Evolutionary conservation across 129 eudicot genomes (phyloP).

Genomic region (Calendula officinalis): DNA sequence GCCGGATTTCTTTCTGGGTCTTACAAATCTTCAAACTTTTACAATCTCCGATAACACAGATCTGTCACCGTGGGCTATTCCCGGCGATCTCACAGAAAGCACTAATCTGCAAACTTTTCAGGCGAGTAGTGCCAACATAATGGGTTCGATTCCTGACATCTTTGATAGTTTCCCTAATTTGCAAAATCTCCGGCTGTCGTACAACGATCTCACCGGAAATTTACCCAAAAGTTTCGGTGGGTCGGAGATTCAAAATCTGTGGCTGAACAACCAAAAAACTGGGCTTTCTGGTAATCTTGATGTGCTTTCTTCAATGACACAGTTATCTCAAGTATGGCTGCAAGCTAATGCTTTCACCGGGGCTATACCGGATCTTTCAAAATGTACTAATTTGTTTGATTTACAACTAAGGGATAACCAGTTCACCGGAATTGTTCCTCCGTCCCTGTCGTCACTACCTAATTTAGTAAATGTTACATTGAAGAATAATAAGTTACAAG

Average conservation of each 20-base stretch:
- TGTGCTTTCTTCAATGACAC: constrained; percentile 51
- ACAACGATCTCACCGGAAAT: constrained; percentile 48
- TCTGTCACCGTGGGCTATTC: constrained; percentile 53
- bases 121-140: constrained; percentile 39
- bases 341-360: constrained; percentile 60
- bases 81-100: constrained; percentile 35
- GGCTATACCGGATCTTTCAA: constrained; percentile 50
- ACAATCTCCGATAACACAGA: constrained; percentile 41
- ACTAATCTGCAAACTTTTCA: constrained; percentile 26
- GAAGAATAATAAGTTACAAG: constrained; percentile 62
- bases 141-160: constrained; percentile 57
- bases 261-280: constrained; percentile 48
- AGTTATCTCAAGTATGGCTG: constrained; percentile 61
- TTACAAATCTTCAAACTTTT: constrained; percentile 31
- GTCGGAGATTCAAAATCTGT: constrained; percentile 45
- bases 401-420: constrained; percentile 71
- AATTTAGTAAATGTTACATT: constrained; percentile 41
- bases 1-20: constrained; percentile 39
- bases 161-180: constrained; percentile 42
- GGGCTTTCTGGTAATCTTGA: constrained; percentile 48
- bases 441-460: constrained; percentile 30
- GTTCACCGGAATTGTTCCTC: constrained; percentile 57
- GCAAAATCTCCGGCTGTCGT: constrained; percentile 44
- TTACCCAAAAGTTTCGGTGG: constrained; percentile 45
- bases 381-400: constrained; percentile 46